Evolutionary conservation across 2,329 filamentous ascomycete species (phyloP).

Genomic region (Monilinia fructigena): DNA sequence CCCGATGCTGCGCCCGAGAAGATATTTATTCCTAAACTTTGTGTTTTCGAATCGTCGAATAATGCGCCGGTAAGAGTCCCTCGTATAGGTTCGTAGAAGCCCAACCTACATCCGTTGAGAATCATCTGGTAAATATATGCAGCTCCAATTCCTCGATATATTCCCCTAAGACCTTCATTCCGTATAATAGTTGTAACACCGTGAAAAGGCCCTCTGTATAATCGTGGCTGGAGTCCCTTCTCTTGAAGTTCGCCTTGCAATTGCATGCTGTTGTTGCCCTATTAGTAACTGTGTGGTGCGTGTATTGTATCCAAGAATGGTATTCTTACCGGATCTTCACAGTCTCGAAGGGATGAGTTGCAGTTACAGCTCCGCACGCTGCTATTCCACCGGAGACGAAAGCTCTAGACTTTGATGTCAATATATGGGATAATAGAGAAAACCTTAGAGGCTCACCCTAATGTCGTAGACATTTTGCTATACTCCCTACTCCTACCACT

Average conservation of each 20-base stretch:
- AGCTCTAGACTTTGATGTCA: slow-evolving; percentile 49
- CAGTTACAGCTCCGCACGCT: slow-evolving; percentile 94
- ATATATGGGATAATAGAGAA: neutral
- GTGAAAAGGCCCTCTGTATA: slow-evolving; percentile 90
- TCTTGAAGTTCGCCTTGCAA: slow-evolving; percentile 91
- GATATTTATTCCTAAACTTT: slow-evolving; percentile 89
- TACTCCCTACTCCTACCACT: slow-evolving; percentile 30
- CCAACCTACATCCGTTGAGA: slow-evolving; percentile 92
- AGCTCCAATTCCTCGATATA: slow-evolving; percentile 85
- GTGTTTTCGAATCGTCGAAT: slow-evolving; percentile 69
- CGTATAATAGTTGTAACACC: slow-evolving; percentile 85
- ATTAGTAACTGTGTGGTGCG: slow-evolving; percentile 24
- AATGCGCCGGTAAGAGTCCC: slow-evolving; percentile 65
- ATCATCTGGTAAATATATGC: slow-evolving; percentile 96
- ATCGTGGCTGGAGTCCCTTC: slow-evolving; percentile 78
- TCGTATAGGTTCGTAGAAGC: slow-evolving; percentile 96
- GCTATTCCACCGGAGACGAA: slow-evolving; percentile 96
- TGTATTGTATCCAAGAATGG: slow-evolving; percentile 10
- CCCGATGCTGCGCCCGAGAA: slow-evolving; percentile 87
- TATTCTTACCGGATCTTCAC: slow-evolving; percentile 85
- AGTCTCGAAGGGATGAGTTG: slow-evolving; percentile 97
- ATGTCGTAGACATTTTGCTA: slow-evolving; percentile 53
- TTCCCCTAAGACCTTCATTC: slow-evolving; percentile 82
- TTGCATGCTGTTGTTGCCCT: slow-evolving; percentile 67
- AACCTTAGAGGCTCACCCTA: slow-evolving; percentile 44